A percentile compares a stretch with the other conserved stretches of the same genome.
These are phyloP conservation scores for Candida coquimbonensis DNA, from an alignment of 805 yeast genomes.

Conservation along the genomic window DNA sequence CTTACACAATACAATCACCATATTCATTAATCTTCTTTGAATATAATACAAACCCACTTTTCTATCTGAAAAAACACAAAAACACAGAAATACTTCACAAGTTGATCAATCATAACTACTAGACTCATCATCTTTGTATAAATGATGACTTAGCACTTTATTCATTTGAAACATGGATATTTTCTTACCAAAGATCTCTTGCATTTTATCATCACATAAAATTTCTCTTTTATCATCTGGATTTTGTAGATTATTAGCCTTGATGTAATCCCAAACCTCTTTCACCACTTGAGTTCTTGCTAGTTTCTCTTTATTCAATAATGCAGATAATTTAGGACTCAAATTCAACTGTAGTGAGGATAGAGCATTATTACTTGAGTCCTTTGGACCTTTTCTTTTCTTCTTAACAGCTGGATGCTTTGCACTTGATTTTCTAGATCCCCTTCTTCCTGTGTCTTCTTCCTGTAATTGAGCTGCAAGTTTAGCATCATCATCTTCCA, in stretches of 20 bases:
- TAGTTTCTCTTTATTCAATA: conserved; percentile 39
- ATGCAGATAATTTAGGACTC: conserved; percentile 42
- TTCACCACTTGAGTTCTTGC: conserved; percentile 71
- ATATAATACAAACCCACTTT: neutral
- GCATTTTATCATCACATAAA: conserved; percentile 51
- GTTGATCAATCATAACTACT: neutral
- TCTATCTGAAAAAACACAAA: no score
- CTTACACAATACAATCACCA: no score
- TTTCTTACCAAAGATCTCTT: conserved; percentile 51
- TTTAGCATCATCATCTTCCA: conserved; percentile 42
- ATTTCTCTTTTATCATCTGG: conserved; percentile 61
- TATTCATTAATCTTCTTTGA: no score
- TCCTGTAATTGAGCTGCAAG: conserved; percentile 43
- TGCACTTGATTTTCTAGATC: conserved; percentile 7
- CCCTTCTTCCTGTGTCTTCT: conserved; percentile 17
- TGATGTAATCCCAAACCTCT: conserved; percentile 63
- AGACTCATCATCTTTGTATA: conserved; percentile 30
- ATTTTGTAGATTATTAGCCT: conserved; percentile 53
- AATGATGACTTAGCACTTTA: conserved; percentile 45
- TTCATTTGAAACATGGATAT: conserved; percentile 54
- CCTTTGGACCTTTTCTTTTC: conserved; percentile 5
- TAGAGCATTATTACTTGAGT: conserved; percentile 20
- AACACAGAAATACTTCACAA: no score
- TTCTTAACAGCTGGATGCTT: conserved; percentile 7
- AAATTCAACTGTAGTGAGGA: conserved; percentile 38